phyloP scores from a whole-genome alignment of 163 green algal species.

The Scenedesmus sp. region DNA sequence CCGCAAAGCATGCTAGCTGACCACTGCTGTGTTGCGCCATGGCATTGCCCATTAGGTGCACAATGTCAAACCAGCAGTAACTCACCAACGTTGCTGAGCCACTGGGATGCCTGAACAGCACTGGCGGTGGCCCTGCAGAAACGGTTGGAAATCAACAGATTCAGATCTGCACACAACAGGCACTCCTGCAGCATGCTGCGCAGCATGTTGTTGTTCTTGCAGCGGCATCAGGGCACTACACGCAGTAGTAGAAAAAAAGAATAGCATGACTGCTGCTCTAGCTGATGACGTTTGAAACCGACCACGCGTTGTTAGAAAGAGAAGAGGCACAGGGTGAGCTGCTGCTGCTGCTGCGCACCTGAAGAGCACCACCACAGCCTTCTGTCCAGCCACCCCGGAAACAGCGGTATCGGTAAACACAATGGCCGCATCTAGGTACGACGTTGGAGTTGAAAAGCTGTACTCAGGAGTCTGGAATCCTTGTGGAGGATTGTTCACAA shows the following conservation, averaged over 20 bases:
- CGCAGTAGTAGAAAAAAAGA: no score
- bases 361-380: not conserved
- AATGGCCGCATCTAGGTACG: not conserved
- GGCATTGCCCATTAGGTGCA: no score
- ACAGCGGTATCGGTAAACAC: not conserved
- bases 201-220: no score
- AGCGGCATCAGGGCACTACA: no score
- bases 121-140: not conserved
- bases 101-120: not conserved
- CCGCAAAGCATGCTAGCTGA: no score
- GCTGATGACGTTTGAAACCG: no score
- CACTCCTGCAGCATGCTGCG: not conserved
- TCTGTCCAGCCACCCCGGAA: not conserved
- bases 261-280: no score
- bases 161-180: not conserved
- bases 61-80: no score
- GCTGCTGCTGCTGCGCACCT: not conserved
- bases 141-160: not conserved
- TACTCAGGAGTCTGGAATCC: not conserved
- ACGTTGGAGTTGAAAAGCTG: not conserved
- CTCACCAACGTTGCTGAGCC: not conserved
- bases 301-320: not conserved
- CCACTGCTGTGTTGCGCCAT: no score
- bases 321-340: no score
- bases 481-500: not conserved